Evolutionary conservation across 331 rosid species (phyloP).

Genomic region (Rhamnella rubrinervis): DNA sequence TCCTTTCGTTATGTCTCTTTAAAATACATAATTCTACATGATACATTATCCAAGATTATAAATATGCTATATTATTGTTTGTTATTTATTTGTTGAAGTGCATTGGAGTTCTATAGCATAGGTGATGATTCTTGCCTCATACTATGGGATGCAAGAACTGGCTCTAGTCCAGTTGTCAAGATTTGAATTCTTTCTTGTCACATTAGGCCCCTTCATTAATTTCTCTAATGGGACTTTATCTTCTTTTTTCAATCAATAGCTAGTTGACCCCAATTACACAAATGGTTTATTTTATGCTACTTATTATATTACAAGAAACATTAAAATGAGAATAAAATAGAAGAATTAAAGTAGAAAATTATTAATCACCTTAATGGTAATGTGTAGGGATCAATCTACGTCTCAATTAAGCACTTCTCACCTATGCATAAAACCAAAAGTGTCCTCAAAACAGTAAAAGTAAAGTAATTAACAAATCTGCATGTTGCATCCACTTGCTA

Average conservation of each 20-base stretch:
- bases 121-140: constrained; percentile 45
- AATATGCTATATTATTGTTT: neutral
- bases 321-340: too few relatives aligned
- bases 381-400: too few relatives aligned
- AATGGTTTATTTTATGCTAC: too few relatives aligned
- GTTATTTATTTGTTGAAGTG: constrained; percentile 18
- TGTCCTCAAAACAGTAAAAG: neutral
- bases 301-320: too few relatives aligned
- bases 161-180: constrained; percentile 29
- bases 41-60: neutral
- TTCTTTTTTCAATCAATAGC: too few relatives aligned
- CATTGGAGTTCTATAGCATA: constrained; percentile 40
- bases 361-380: too few relatives aligned
- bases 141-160: constrained; percentile 40
- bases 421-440: constrained; percentile 42
- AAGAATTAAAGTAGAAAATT: too few relatives aligned
- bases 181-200: constrained; percentile 10
- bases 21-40: neutral
- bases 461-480: neutral
- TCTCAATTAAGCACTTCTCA: too few relatives aligned
- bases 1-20: neutral
- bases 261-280: too few relatives aligned
- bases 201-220: neutral
- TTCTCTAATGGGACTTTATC: neutral
- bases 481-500: neutral